Conservation (phyloP, 2,329 filamentous ascomycete species). For the Talaromyces sp. region DNA sequence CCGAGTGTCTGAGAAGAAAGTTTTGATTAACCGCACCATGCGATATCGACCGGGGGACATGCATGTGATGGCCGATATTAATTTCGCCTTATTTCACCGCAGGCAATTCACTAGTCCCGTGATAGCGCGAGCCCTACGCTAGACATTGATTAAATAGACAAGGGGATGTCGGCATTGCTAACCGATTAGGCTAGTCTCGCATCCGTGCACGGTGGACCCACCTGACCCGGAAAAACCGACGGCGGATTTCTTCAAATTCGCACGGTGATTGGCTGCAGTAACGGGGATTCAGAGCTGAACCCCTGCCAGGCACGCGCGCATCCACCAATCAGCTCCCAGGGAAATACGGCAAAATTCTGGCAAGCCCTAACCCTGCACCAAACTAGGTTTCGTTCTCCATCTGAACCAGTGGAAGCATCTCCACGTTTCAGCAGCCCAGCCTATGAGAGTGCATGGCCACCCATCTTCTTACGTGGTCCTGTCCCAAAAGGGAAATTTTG, state of each 20-base stretch:
- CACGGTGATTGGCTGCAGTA: not conserved
- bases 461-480: not conserved
- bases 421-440: not conserved
- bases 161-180: not conserved
- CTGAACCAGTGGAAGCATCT: not conserved
- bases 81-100: not conserved
- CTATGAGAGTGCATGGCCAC: not conserved
- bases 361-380: not conserved
- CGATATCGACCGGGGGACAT: not conserved
- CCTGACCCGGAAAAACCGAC: not conserved
- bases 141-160: no score
- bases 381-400: not conserved
- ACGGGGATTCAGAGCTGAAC: not conserved
- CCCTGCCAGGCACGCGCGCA: not conserved
- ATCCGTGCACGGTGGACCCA: not conserved
- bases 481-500: not conserved
- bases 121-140: not conserved
- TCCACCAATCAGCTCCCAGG: not conserved
- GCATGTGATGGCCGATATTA: not conserved
- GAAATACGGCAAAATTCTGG: not conserved
- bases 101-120: not conserved
- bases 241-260: not conserved
- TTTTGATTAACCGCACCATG: not conserved
- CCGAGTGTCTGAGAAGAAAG: not conserved
- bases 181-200: not conserved